Percentiles rank a stretch among this genome's conserved stretches.
Conservation (phyloP, 139 green algal species). For the Astrephomene gubernaculifera region DNA sequence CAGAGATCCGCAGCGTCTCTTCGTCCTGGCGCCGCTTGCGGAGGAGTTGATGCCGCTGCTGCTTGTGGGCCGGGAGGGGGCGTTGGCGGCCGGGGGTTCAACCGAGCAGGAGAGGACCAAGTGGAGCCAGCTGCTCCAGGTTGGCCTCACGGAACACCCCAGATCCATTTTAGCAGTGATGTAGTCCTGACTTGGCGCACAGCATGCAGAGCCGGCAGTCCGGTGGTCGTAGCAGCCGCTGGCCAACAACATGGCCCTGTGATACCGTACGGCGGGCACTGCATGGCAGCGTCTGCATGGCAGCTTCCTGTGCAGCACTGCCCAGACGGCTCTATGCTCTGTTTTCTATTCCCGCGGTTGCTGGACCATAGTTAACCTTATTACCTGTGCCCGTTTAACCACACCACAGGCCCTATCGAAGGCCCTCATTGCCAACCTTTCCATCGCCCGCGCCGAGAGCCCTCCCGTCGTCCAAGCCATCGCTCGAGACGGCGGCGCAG, state of each 20-base stretch:
- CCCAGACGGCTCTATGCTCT: too few relatives aligned
- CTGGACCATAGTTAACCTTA: too few relatives aligned
- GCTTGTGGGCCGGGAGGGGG: constrained; percentile 11
- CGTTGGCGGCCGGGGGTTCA: not conserved
- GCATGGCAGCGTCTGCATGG: too few relatives aligned
- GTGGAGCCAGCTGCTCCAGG: constrained; percentile 48
- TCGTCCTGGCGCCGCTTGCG: constrained; percentile 52
- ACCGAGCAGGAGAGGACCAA: constrained; percentile 5
- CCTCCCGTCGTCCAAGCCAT: constrained; percentile 39
- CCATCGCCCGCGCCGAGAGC: constrained; percentile 45
- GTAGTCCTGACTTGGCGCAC: too few relatives aligned
- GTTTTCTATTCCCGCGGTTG: too few relatives aligned
- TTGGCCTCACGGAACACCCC: not conserved
- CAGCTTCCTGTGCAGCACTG: too few relatives aligned
- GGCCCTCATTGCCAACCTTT: constrained; percentile 43
- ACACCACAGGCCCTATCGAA: constrained; percentile 2
- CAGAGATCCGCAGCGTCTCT: constrained; percentile 45
- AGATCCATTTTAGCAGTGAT: too few relatives aligned
- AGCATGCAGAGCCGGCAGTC: too few relatives aligned
- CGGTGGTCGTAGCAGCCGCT: too few relatives aligned
- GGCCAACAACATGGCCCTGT: too few relatives aligned
- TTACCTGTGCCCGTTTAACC: not conserved
- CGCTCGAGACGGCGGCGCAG: not conserved
- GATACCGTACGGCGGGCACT: too few relatives aligned
- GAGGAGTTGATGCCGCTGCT: constrained; percentile 61